Percentiles rank a stretch among this genome's conserved stretches.
Conservation (phyloP, 116 monocot species). For the Thalassia testudinum region DNA sequence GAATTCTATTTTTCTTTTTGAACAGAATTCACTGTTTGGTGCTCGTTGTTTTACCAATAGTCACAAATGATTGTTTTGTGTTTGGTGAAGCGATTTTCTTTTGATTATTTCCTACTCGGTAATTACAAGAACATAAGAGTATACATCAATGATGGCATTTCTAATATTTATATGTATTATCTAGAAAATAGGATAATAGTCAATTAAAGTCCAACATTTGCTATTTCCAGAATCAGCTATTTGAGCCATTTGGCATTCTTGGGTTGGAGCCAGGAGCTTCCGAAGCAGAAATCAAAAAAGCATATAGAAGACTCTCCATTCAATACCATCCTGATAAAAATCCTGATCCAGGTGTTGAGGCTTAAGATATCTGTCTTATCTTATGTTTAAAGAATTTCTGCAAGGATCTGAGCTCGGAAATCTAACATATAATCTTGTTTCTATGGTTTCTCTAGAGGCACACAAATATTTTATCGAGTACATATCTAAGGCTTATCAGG, state of each 20-base stretch:
- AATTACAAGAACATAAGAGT: no score
- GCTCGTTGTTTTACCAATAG: no score
- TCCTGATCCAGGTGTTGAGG: conserved; percentile 98
- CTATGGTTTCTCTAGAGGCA: conserved; percentile 13
- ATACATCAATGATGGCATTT: no score
- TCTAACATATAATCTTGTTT: neutral
- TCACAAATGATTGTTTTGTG: no score
- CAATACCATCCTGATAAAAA: conserved; percentile 97
- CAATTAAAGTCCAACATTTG: neutral
- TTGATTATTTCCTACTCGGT: no score
- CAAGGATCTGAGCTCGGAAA: neutral
- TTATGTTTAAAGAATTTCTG: neutral
- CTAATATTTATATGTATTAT: no score
- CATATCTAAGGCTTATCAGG: conserved; percentile 94
- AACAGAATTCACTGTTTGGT: no score
- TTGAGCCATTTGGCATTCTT: conserved; percentile 91
- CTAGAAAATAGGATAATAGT: no score
- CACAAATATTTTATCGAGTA: conserved; percentile 83
- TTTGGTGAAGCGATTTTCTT: no score
- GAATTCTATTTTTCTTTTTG: no score
- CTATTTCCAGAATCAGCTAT: conserved; percentile 42
- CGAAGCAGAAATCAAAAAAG: conserved; percentile 85
- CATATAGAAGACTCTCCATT: conserved; percentile 85
- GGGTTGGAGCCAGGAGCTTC: conserved; percentile 77
- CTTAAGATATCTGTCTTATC: neutral